A percentile compares a stretch with the other conserved stretches of the same genome.
Conservation (phyloP, 306 rosid genomes). For the Astragalus glycyphyllos region DNA sequence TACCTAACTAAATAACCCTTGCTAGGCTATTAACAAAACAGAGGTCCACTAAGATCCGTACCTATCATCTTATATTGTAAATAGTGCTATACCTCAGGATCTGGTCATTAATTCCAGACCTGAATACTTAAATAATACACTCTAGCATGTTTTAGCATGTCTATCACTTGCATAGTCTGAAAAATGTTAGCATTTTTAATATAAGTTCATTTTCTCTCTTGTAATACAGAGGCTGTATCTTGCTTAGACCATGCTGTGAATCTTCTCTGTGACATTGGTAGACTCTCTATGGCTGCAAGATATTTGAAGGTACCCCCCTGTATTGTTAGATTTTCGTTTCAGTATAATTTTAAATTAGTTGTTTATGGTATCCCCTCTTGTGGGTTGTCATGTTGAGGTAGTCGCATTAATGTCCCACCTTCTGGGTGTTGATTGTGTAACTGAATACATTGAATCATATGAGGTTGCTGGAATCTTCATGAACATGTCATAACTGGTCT, state of each 20-base stretch:
- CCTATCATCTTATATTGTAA: no score
- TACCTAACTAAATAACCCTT: no score
- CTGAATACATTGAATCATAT: constrained; percentile 3
- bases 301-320: constrained; percentile 69
- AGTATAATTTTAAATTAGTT: constrained; percentile 16
- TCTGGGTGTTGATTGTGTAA: constrained; percentile 14
- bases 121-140: no score
- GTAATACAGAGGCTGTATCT: constrained; percentile 71
- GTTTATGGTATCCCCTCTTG: background rate
- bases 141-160: constrained; percentile 23
- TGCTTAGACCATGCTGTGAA: constrained; percentile 81
- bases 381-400: constrained; percentile 1
- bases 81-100: no score
- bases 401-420: background rate
- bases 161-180: constrained; percentile 4
- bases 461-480: background rate
- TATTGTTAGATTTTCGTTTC: constrained; percentile 26
- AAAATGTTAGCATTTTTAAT: constrained; percentile 7
- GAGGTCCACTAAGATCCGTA: no score
- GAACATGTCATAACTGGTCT: constrained; percentile 41
- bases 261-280: constrained; percentile 93
- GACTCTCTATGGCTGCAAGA: constrained; percentile 98
- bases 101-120: no score
- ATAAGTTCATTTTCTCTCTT: background rate
- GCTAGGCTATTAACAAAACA: no score